Base-by-base conservation (phyloP, 768 basidiomycete species). In the Amyloporia xantha region DNA sequence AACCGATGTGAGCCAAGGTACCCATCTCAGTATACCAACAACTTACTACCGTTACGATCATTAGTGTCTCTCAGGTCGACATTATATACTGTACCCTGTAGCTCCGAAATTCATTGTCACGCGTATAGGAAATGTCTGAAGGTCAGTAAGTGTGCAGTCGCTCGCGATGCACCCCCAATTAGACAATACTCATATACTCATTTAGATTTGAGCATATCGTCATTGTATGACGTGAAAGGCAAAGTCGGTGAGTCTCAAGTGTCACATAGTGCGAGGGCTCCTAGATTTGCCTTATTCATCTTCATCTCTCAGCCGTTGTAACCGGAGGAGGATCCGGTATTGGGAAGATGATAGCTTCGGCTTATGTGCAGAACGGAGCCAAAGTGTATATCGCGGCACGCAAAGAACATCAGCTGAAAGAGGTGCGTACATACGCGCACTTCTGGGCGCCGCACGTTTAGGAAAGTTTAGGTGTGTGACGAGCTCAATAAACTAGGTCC, bases 311-410 rank as follows among this genome's bases (percentile, higher is more conserved):
- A 85, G 86, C 84, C 43, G 78, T 91, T 40, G 78, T 91, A 17
- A 91, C 88, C 1, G 91, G 91, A 2, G 91, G 91, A 19, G 81
- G 86, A 41, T 84, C 84, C 35, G 91, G 91, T 1, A 78, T 94
- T 39, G 91, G 91, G 6, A 82, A 78, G 59, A 84, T 89, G 78
- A 91, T 93, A 57, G 89, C 91, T 20, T 70, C 79, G 0, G 83
- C 86, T 1, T 84, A 90, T 56, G 86, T 84, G 1, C 79, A 84
- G 66, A 92, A 93, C 58, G 91, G 91, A 11, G 88, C 84, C 27
- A 84, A 81, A 57, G 91, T 95, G 36, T 92, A 93, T 68, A 91
- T 94, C 55, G 90, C 91, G 12, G 83, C 88, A 10, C 74, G 91
- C 48, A 92, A 91, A 62, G 86, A 89, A 68, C 62, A 71, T 17